Base-by-base conservation (phyloP, 306 rosid species). In the Quercus rubra region DNA sequence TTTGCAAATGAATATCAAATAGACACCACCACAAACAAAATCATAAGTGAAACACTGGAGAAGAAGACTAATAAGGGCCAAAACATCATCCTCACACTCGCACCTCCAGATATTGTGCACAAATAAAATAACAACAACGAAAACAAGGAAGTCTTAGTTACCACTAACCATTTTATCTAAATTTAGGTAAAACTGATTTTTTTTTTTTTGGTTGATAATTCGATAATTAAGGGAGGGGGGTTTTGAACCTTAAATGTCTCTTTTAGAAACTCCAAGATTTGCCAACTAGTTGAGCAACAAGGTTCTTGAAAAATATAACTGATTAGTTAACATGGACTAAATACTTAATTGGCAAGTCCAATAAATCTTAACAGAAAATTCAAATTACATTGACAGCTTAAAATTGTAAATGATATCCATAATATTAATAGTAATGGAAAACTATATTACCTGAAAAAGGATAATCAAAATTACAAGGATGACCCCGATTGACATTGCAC, bases 401-500 rank as follows among this genome's bases (percentile, higher is more conserved):
- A 77, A 63, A 43, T 61, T 35, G 54, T 28, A n/a, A 2, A 63
- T 7, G 73, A 73, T 41, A 52, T 27, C 71, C 38, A 46, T 51
- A 25, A 25, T 13, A 49, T 21, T n/a, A 70, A 78, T 54, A 68
- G 21, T 80, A 71, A 75, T 75, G 33, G 73, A 46, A 74, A 78
- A 75, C 30, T 70, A 52, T 49, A 43, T 87, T 87, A 91, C 99
- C 97, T 93, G 99, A 81, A 89, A 95, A 79, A 95, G 97, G 88
- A 95, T 87, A 55, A 95, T 82, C 87, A 91, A 74, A 83, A 91
- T 79, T 73, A 95, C 92, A 78, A 95, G 96, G 80, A 93, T 81
- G 76, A 91, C 86, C 63, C 99, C 98, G 46, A 92, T 63, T 52
- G 88, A 82, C 98, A 95, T 95, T 80, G 92, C 94, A 11, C 96